These are phyloP conservation scores for Xenosphaeropsis pyriputrescens DNA, from an alignment of 2,329 filamentous ascomycete genomes.

Conservation along the genomic window DNA sequence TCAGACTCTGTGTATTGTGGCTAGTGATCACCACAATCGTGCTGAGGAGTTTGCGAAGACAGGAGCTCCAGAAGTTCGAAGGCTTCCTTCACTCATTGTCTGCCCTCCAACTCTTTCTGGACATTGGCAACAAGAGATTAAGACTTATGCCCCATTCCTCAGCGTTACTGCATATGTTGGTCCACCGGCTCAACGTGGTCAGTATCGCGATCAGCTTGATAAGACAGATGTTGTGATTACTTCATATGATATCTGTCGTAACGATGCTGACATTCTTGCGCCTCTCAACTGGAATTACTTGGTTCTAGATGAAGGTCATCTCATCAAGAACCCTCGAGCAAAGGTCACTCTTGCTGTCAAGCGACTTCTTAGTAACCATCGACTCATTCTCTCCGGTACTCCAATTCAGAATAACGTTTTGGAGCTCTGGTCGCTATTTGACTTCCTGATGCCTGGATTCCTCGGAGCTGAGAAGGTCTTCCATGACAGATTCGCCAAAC, in stretches of 20 bases:
- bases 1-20: constrained; percentile 94
- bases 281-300: constrained; percentile 93
- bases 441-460: constrained; percentile 98
- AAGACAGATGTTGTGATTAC: constrained; percentile 89
- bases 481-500: constrained; percentile 84
- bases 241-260: constrained; percentile 94
- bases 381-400: constrained; percentile 89
- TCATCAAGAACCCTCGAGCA: constrained; percentile 97
- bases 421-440: constrained; percentile 94
- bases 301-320: constrained; percentile 89
- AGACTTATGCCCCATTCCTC: constrained; percentile 88
- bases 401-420: constrained; percentile 97
- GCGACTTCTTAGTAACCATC: constrained; percentile 77
- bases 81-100: constrained; percentile 81
- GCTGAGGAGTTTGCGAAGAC: constrained; percentile 83
- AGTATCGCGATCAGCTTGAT: constrained; percentile 52
- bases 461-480: constrained; percentile 89
- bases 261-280: constrained; percentile 75
- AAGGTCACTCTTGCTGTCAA: constrained; percentile 94
- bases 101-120: constrained; percentile 93
- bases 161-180: constrained; percentile 84
- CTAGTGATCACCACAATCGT: constrained; percentile 89
- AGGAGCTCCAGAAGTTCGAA: constrained; percentile 60
- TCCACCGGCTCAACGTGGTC: constrained; percentile 64
- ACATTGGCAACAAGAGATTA: constrained; percentile 97